Conservation (phyloP, 2,329 filamentous ascomycete genomes). For the Diaporthe vexans region DNA sequence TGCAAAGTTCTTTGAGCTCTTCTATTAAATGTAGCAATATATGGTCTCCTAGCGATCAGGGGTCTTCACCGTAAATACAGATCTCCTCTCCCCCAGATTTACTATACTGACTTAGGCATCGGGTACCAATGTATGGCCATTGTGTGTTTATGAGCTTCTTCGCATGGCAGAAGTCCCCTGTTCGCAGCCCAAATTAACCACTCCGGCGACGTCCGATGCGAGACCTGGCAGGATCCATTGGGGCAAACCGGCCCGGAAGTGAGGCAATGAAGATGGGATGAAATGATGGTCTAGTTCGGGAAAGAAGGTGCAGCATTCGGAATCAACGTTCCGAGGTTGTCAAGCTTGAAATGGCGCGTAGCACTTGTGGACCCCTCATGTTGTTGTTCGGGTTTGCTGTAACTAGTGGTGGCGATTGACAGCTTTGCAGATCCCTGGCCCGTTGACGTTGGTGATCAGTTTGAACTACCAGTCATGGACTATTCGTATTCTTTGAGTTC, state of each 20-base stretch:
- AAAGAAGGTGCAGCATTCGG: background rate
- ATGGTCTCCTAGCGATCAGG: background rate
- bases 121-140: background rate
- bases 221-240: background rate
- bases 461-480: background rate
- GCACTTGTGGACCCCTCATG: background rate
- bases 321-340: background rate
- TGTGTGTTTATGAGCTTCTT: background rate
- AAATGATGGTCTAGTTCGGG: background rate
- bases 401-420: background rate
- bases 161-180: background rate
- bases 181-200: background rate
- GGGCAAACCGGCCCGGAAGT: background rate
- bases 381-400: too few species aligned
- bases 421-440: background rate
- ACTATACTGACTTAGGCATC: background rate
- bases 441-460: too few species aligned
- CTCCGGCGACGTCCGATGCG: background rate
- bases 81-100: background rate
- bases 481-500: too few species aligned
- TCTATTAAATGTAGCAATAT: too few species aligned
- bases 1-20: too few species aligned
- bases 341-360: background rate
- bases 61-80: background rate
- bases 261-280: background rate